These are phyloP conservation scores for Ceratocystis alfenasii DNA, from an alignment of 2,329 filamentous ascomycete species.

Conservation along the genomic window DNA sequence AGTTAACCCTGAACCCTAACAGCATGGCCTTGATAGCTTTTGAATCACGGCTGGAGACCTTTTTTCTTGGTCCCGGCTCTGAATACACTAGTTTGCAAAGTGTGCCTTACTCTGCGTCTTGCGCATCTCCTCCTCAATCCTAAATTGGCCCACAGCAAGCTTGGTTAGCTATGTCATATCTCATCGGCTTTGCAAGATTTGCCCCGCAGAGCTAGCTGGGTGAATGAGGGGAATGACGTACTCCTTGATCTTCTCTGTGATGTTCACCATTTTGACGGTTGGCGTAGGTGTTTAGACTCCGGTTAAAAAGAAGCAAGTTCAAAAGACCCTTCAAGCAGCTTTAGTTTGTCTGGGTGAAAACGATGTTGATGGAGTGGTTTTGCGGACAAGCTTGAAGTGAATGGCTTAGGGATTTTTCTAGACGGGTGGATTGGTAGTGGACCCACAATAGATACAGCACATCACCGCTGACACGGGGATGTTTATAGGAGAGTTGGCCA, in stretches of 20 bases:
- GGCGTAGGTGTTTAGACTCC: slow-evolving; percentile 15
- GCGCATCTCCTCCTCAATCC: slow-evolving; percentile 99
- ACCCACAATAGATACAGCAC: slow-evolving; percentile 12
- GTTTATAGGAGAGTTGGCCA: too few relatives aligned
- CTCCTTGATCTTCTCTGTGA: slow-evolving; percentile 99
- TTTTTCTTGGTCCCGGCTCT: not conserved
- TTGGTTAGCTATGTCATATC: slow-evolving; percentile 24
- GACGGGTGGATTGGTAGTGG: not conserved
- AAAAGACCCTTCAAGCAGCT: too few relatives aligned
- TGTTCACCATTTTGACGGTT: slow-evolving; percentile 75
- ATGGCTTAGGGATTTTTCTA: slow-evolving; percentile 3
- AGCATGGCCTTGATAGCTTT: too few relatives aligned
- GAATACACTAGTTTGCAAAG: not conserved
- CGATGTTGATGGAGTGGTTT: not conserved
- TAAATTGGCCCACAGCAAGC: slow-evolving; percentile 31
- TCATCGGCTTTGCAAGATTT: not conserved
- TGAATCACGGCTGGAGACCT: not conserved
- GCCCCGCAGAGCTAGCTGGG: slow-evolving; percentile 9
- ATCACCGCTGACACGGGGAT: not conserved
- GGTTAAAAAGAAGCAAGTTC: too few relatives aligned
- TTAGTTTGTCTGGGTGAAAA: not conserved
- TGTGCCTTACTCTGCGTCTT: slow-evolving; percentile 78
- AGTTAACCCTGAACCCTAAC: slow-evolving; percentile 15
- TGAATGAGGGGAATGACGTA: slow-evolving; percentile 34
- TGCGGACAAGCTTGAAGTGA: not conserved